These are phyloP conservation scores for Taphrina flavorubra DNA, from an alignment of 1,139 yeast genomes.

Conservation along the genomic window DNA sequence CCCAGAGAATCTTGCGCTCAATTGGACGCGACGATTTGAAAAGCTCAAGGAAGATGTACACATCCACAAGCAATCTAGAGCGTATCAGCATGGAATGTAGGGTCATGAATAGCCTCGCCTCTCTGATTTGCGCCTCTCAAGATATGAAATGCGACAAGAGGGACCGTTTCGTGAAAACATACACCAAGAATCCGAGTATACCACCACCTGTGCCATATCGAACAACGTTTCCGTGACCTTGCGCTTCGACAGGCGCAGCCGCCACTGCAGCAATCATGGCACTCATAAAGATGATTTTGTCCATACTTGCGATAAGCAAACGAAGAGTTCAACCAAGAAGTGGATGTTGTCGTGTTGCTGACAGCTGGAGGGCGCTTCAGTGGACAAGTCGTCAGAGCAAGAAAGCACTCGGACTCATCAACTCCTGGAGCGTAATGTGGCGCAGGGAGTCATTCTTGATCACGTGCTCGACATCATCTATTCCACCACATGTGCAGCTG, in stretches of 20 bases:
- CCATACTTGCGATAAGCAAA: not conserved
- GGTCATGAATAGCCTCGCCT: too few species aligned
- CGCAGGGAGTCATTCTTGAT: too few species aligned
- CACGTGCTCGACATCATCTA: too few species aligned
- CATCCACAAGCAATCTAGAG: conserved; percentile 25
- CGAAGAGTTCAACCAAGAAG: not conserved
- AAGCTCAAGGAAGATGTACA: conserved; percentile 41
- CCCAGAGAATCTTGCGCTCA: conserved; percentile 34
- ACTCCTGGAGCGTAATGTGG: too few species aligned
- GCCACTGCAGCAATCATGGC: conserved; percentile 23
- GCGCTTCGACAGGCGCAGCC: conserved; percentile 30
- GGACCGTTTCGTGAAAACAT: not conserved
- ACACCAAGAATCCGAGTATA: conserved; percentile 37
- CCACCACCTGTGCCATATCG: conserved; percentile 40
- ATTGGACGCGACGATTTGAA: conserved; percentile 40
- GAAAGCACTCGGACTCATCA: too few species aligned
- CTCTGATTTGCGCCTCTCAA: not conserved
- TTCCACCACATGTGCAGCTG: too few species aligned
- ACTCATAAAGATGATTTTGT: conserved; percentile 29
- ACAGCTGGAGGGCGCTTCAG: not conserved
- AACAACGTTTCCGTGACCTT: conserved; percentile 37
- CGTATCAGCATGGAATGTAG: not conserved
- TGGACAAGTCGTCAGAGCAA: not conserved
- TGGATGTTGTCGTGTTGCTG: not conserved
- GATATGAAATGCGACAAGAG: too few species aligned